These are phyloP conservation scores for Apiospora pterosperma DNA, from an alignment of 2,329 filamentous ascomycete species.

Conservation along the genomic window DNA sequence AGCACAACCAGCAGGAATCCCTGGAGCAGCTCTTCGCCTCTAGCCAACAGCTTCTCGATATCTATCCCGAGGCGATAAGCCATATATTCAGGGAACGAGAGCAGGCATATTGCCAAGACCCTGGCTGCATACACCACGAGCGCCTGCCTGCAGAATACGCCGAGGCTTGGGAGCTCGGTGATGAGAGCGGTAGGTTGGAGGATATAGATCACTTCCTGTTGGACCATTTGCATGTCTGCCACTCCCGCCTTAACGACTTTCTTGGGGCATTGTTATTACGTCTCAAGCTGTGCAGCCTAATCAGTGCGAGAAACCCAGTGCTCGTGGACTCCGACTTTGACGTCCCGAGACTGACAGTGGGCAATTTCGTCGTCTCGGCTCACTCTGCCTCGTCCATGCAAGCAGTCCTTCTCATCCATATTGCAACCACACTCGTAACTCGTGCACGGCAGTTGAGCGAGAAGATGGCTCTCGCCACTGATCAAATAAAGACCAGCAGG, in stretches of 20 bases:
- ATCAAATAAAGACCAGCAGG: constrained; percentile 10
- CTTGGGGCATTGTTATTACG: constrained; percentile 31
- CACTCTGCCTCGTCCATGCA: constrained; percentile 22
- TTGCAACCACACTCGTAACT: constrained; percentile 16
- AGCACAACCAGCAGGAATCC: constrained; percentile 20
- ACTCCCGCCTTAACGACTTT: constrained; percentile 33
- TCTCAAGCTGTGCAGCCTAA: constrained; percentile 28
- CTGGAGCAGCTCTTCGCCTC: constrained; percentile 32
- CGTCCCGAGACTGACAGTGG: constrained; percentile 38
- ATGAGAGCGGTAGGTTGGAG: constrained; percentile 23
- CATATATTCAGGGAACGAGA: constrained; percentile 13
- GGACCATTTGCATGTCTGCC: constrained; percentile 34
- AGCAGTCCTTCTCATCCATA: constrained; percentile 17
- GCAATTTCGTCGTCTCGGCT: constrained; percentile 23
- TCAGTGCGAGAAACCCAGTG: constrained; percentile 22
- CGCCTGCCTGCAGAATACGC: constrained; percentile 14
- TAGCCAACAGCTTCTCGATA: constrained; percentile 30
- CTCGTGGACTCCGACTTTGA: constrained; percentile 29
- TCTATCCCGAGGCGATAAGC: constrained; percentile 30
- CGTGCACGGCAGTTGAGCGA: constrained; percentile 13
- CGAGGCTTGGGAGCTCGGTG: constrained; percentile 10
- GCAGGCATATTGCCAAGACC: constrained; percentile 22
- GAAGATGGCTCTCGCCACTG: constrained; percentile 4
- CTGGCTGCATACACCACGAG: constrained; percentile 31
- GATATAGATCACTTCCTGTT: constrained; percentile 24